Conservation (phyloP, 75 land plant genomes). For the Cupressus sempervirens region DNA sequence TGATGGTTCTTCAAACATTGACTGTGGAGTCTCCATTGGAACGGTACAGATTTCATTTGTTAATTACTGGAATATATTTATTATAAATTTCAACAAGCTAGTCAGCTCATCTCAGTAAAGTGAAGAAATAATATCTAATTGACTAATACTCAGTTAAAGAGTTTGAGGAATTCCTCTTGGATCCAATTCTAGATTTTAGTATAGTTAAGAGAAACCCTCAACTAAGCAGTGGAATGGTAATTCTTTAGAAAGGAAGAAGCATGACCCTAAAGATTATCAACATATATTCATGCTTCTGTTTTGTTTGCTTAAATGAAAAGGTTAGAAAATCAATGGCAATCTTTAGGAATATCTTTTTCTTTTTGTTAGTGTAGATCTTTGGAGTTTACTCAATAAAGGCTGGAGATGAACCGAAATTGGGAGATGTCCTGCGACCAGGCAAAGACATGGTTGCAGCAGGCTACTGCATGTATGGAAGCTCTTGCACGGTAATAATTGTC, state of each 20-base stretch:
- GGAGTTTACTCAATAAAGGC: conserved; percentile 83
- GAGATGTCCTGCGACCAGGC: conserved; percentile 90
- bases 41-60: conserved; percentile 44
- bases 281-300: background rate
- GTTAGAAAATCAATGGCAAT: background rate
- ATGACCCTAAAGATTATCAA: background rate
- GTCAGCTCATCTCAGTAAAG: background rate
- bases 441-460: conserved; percentile 94
- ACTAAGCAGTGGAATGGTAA: background rate
- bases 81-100: background rate
- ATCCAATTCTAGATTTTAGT: background rate
- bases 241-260: background rate
- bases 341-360: background rate
- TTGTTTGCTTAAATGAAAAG: background rate
- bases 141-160: background rate
- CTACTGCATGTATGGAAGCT: conserved; percentile 99
- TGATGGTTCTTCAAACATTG: conserved; percentile 99
- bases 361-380: conserved; percentile 59
- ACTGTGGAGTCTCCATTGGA: conserved; percentile 99
- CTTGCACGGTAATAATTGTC: conserved; percentile 80
- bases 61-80: background rate
- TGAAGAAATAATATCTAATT: background rate
- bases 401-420: conserved; percentile 43
- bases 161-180: background rate
- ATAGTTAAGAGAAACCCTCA: background rate